Conservation (phyloP, 352 stramenopile genomes). For the Phytophthora crassamura region DNA sequence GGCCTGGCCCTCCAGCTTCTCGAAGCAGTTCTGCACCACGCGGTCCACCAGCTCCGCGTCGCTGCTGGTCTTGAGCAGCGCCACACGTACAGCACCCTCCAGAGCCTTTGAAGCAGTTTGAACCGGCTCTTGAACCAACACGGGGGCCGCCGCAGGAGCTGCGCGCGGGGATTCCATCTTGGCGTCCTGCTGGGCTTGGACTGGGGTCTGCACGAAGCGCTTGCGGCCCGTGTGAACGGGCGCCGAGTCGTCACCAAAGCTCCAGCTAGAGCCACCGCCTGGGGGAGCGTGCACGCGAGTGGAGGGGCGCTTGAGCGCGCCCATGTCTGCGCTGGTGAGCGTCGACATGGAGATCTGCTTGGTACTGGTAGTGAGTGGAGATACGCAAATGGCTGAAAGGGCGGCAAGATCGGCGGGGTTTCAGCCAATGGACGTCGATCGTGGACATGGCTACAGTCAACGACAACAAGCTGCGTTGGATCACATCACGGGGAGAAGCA, state of each 20-base stretch:
- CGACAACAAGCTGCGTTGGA: too few species aligned
- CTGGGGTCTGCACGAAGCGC: conserved; percentile 26
- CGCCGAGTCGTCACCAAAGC: conserved; percentile 55
- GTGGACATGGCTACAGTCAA: too few species aligned
- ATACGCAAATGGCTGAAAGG: neutral
- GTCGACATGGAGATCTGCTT: conserved; percentile 65
- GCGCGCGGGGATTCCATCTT: conserved; percentile 53
- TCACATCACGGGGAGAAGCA: too few species aligned
- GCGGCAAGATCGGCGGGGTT: conserved; percentile 10
- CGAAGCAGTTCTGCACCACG: conserved; percentile 72
- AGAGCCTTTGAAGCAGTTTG: conserved; percentile 11
- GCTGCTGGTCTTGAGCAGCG: conserved; percentile 77
- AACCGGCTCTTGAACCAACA: conserved; percentile 17
- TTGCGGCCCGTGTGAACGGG: conserved; percentile 27
- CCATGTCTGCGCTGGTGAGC: conserved; percentile 84
- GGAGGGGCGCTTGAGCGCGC: conserved; percentile 80
- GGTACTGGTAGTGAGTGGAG: neutral
- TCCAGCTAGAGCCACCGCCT: conserved; percentile 80
- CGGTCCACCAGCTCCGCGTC: conserved; percentile 78
- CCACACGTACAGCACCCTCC: conserved; percentile 49
- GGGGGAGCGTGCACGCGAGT: conserved; percentile 83
- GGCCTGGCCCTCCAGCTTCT: conserved; percentile 38
- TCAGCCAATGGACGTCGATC: too few species aligned
- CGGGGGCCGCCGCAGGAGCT: conserved; percentile 28
- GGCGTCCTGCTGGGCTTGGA: conserved; percentile 27